Conservation (phyloP, 2,329 filamentous ascomycete genomes). For the Spiromastix sp. region DNA sequence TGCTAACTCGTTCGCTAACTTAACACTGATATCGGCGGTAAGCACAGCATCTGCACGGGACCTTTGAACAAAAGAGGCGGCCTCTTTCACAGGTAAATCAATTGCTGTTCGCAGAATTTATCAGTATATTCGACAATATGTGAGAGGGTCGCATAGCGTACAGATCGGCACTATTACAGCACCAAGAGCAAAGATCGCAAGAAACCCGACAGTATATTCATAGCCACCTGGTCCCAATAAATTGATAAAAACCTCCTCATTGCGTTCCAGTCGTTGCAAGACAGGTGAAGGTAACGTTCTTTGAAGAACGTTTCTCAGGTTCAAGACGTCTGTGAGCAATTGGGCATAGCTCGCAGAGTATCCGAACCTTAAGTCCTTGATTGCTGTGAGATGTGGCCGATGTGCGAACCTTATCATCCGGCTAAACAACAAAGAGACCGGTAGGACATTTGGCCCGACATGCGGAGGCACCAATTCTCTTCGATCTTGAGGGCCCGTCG, state of each 20-base stretch:
- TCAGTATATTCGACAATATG: too few species aligned
- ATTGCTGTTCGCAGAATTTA: conserved; percentile 4
- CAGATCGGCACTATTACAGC: conserved; percentile 26
- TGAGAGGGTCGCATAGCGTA: too few species aligned
- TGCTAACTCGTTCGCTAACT: background rate
- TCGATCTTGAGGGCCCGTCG: background rate
- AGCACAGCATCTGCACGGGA: conserved; percentile 12
- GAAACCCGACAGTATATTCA: conserved; percentile 26
- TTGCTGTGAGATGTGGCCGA: background rate
- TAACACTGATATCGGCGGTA: conserved; percentile 4
- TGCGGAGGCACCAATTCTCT: conserved; percentile 20
- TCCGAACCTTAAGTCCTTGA: background rate
- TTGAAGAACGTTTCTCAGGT: background rate
- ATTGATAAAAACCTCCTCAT: conserved; percentile 24
- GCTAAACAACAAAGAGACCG: conserved; percentile 23
- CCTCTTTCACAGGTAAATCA: conserved; percentile 22
- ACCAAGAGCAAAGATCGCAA: conserved; percentile 23
- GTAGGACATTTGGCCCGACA: conserved; percentile 19
- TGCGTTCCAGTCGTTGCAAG: conserved; percentile 12
- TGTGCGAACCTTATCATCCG: conserved; percentile 6
- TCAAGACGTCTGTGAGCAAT: background rate
- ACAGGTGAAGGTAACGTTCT: background rate
- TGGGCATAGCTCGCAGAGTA: background rate
- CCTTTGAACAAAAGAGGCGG: conserved; percentile 19
- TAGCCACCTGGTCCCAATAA: conserved; percentile 25